Conservation (phyloP, 176 grass and related monocot genomes). For the Lolium multiflorum region DNA sequence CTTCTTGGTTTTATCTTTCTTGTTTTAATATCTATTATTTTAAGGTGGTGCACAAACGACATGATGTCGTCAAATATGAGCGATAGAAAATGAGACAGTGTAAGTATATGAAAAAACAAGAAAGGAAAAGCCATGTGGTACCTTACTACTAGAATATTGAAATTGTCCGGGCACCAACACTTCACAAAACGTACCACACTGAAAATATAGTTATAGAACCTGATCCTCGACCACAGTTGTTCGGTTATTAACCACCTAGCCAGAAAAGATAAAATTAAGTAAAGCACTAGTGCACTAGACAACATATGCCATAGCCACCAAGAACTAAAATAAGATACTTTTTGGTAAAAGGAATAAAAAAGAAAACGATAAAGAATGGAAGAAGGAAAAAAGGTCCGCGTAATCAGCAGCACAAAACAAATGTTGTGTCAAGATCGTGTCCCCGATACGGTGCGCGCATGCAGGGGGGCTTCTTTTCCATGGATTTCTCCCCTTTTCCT, state of each 20-base stretch:
- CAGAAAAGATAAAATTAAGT: background rate
- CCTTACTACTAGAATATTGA: background rate
- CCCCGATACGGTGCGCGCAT: slow-evolving; percentile 26
- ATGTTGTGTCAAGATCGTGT: slow-evolving; percentile 17
- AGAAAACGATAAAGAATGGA: background rate
- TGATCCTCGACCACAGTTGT: slow-evolving; percentile 9
- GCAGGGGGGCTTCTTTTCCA: background rate
- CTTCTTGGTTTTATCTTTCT: background rate
- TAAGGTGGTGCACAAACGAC: background rate
- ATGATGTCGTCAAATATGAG: background rate
- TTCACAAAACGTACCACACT: background rate
- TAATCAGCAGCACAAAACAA: slow-evolving; percentile 8
- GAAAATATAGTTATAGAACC: background rate
- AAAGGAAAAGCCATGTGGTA: no score
- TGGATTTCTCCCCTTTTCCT: background rate
- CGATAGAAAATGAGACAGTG: background rate
- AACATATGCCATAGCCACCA: background rate
- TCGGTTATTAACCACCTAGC: background rate
- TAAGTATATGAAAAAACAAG: background rate
- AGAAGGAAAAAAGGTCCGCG: background rate
- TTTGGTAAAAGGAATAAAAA: background rate
- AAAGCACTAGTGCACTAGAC: background rate
- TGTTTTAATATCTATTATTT: background rate
- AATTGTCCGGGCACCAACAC: background rate
- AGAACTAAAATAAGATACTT: slow-evolving; percentile 11